A percentile compares a stretch with the other conserved stretches of the same genome.
Evolutionary conservation across 2,329 filamentous ascomycete genomes (phyloP).

Genomic region (Epichloe sp.): DNA sequence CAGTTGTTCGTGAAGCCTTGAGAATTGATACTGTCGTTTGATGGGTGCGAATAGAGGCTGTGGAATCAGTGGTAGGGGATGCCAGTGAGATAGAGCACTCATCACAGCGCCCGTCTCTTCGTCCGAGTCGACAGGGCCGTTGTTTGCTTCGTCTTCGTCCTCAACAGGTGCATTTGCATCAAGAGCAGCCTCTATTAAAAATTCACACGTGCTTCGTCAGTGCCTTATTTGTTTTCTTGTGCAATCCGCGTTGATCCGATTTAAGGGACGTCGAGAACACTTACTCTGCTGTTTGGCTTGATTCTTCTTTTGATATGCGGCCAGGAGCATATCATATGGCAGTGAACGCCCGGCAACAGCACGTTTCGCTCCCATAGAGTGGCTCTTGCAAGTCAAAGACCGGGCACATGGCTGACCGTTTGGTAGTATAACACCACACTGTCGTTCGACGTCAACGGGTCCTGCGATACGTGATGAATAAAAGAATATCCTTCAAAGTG

Average conservation of each 20-base stretch:
- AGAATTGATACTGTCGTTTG: conserved; percentile 48
- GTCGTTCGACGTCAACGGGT: conserved; percentile 84
- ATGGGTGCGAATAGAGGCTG: conserved; percentile 50
- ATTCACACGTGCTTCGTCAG: conserved; percentile 1
- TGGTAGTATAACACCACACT: conserved; percentile 76
- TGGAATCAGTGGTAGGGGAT: conserved; percentile 63
- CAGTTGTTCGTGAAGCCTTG: conserved; percentile 51
- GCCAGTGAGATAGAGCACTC: conserved; percentile 61
- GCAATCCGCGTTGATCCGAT: background rate
- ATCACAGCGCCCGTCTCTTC: conserved; percentile 88
- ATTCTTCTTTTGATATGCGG: conserved; percentile 92
- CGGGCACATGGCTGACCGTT: conserved; percentile 81
- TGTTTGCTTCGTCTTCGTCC: conserved; percentile 70
- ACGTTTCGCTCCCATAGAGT: conserved; percentile 88
- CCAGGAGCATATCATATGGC: conserved; percentile 84
- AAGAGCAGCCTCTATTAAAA: conserved; percentile 65
- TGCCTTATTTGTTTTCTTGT: background rate
- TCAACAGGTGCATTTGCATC: conserved; percentile 86
- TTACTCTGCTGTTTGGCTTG: conserved; percentile 93
- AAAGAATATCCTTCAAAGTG: background rate
- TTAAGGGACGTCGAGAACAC: conserved; percentile 18
- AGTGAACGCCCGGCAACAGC: conserved; percentile 75
- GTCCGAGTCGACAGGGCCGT: conserved; percentile 78
- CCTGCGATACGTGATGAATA: conserved; percentile 26
- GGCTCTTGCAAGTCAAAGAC: conserved; percentile 85